Base-by-base conservation (phyloP, 306 rosid genomes). In the Rosa rugosa region DNA sequence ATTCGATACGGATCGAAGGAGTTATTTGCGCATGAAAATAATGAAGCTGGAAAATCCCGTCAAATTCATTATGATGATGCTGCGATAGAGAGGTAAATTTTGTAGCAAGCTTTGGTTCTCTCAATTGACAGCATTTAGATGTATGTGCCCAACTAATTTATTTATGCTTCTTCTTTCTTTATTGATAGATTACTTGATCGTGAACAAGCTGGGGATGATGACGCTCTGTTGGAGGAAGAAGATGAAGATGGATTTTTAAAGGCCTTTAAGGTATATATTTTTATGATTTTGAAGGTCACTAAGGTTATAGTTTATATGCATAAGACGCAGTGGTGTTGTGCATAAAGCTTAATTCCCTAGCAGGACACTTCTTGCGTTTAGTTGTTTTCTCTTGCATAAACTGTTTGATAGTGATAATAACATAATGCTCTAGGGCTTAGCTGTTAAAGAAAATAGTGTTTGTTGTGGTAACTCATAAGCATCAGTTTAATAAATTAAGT, bases 1-100 rank as follows among this genome's bases (percentile, higher is more conserved):
- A 93, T 95, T 78, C 86, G 98, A 84, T 93, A 93, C 78, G 98
- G 99, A 60, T 95, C 99, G 10, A 91, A 90, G 89, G 99, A 95
- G 88, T 89, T 95, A 87, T 95, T 95, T 88, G 98, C 91, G 3
- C 98, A 91, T 17, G 99, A 95, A 87, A 85, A 93, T 87, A 97
- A 95, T 66, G 99, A 95, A 88, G 91, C 86, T 6, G 91, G 97
- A 62, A 95, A 95, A 80, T 93, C 99, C 74, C 91, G 99, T 78
- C 99, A 95, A 83, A 95, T 95, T 72, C 99, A 93, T 90, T 95
- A 95, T 75, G 99, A 95, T 79, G 97, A 89, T 75, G 89, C 97
- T 71, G 95, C 99, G n/a, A 95, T 95, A 27, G 94, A 93, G 69
- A 93, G 97, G 99, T 95, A 81, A 67, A 45, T 72, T 73, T 75